Evolutionary conservation across 495 filamentous ascomycete genomes (phyloP), one percentile per base, ranked within the genome.

Genomic region (Lepraria neglecta): DNA sequence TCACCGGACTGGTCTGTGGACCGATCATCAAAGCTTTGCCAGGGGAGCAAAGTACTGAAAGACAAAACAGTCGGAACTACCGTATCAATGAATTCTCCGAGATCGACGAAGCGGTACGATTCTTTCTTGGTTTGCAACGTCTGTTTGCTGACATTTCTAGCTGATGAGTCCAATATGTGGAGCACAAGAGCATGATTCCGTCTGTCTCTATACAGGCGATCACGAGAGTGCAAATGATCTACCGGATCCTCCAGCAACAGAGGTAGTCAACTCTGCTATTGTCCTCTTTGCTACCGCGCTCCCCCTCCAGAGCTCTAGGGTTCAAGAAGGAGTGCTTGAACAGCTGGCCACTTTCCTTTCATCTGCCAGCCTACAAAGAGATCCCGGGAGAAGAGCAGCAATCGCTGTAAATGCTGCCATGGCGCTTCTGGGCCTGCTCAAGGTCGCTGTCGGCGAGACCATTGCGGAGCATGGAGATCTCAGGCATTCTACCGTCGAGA

Each of bases 321-420:
- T 99, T 12, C 94, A 99, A 68, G 94, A 97, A 70, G 95, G 94
- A 67, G 88, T 92, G 27, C 79, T 97, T 10, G 95, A 97, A 69
- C 95, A 97, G 67, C 82, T 99, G 50, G 84, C 89, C 4, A 92
- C 89, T 0, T 95, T 91, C 64, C 76, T 95, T 4, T 86, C 89
- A 6, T 89, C 91, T 12, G 82, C 82, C 1, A 83, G 78, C 46
- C 77, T 97, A 19, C 90, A 95, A 64, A 82, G 92, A 59, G 92
- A 97, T 65, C 88, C 87, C 24, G 91, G 91, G 30, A 79, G 94
- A 47, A 95, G 87, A 70, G 86, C 91, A 45, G 92, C 94, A 17
- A 88, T 97, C 76, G 85, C 83, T 55, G 86, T 97, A 63, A 99
- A 99, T 68, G 81, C 96, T 64, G 88, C 90, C 0, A 83, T 87